A percentile compares a stretch with the other conserved stretches of the same genome.
Conservation (phyloP, 139 green algal species). For the Chlorella vulgaris region DNA sequence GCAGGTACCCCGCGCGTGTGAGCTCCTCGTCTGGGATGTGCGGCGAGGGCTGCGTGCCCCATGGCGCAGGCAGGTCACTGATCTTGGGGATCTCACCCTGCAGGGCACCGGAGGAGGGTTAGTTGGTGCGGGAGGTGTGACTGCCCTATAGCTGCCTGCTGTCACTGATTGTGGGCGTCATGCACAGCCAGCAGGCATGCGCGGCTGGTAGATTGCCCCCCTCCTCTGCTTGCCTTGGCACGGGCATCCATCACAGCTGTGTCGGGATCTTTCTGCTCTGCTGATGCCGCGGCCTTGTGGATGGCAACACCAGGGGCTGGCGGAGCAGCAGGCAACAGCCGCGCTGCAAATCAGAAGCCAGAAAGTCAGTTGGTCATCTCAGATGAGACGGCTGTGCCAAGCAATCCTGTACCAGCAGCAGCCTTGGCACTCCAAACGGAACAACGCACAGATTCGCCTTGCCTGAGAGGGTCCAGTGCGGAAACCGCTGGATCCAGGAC, state of each 20-base stretch:
- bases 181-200: background rate
- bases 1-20: conserved; percentile 25
- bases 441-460: background rate
- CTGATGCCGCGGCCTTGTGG: conserved; percentile 25
- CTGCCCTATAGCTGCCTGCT: too few relatives aligned
- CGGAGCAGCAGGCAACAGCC: conserved; percentile 38
- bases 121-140: background rate
- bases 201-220: too few relatives aligned
- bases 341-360: background rate
- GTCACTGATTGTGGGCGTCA: too few relatives aligned
- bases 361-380: too few relatives aligned
- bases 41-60: conserved; percentile 45
- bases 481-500: conserved; percentile 53
- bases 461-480: conserved; percentile 46
- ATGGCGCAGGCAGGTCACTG: conserved; percentile 53
- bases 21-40: conserved; percentile 12
- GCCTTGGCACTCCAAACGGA: background rate
- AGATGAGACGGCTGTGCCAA: too few relatives aligned
- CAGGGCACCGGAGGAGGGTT: background rate
- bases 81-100: conserved; percentile 54
- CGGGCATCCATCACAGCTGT: conserved; percentile 56
- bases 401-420: background rate
- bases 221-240: conserved; percentile 6
- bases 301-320: conserved; percentile 43
- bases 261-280: conserved; percentile 63